Percentiles rank a stretch among this genome's conserved stretches.
These are phyloP conservation scores for Blastomyces emzantsi DNA, from an alignment of 2,329 filamentous ascomycete genomes.

Conservation along the genomic window DNA sequence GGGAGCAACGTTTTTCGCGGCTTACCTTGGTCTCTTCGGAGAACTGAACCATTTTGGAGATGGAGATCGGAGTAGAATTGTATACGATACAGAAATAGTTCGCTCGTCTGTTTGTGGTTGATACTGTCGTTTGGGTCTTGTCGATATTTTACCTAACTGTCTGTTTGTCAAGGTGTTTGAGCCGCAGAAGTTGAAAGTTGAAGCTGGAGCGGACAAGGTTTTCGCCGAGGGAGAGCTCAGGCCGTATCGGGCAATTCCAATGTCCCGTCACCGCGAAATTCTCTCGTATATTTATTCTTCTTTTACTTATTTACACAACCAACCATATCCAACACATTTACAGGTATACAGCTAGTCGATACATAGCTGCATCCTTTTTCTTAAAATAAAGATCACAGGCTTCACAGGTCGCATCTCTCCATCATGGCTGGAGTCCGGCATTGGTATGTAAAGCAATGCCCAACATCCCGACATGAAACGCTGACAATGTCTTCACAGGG, in stretches of 20 bases:
- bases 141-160: background rate
- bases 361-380: background rate
- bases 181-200: background rate
- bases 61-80: constrained; percentile 11
- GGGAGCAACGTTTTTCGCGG: constrained; percentile 14
- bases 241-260: background rate
- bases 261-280: background rate
- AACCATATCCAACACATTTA: background rate
- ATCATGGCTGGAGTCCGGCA: constrained; percentile 63
- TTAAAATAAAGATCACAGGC: background rate
- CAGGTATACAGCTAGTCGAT: background rate
- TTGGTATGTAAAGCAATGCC: constrained; percentile 48
- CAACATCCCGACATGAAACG: constrained; percentile 8
- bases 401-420: background rate
- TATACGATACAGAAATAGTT: background rate
- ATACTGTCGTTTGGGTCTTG: background rate
- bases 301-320: background rate
- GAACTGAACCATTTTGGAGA: constrained; percentile 49
- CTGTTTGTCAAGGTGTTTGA: background rate
- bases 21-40: constrained; percentile 94
- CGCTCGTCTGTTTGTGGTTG: background rate
- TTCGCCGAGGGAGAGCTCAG: background rate
- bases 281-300: background rate
- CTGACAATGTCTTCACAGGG: constrained; percentile 47
- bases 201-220: background rate